Base-by-base conservation (phyloP, 2,329 filamentous ascomycete genomes). In the Colletotrichum liaoningense region DNA sequence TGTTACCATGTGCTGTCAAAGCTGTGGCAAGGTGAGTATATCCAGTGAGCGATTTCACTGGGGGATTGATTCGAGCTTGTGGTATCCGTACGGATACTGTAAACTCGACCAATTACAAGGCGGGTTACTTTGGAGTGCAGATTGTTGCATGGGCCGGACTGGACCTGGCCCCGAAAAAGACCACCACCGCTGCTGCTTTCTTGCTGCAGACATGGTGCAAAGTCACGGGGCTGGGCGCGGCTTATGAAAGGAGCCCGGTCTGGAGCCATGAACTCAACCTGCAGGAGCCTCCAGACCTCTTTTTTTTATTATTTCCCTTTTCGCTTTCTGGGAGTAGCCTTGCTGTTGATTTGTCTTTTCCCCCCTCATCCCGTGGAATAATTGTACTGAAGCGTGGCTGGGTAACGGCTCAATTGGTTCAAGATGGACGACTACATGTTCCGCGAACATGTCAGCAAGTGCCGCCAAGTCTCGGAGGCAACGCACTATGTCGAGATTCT, bases 381-480 rank as follows among this genome's bases (percentile, higher is more conserved):
- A 63, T 14, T 42, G 35, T 24, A 22, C 16, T 35, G n/a, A 8
- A 19, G 68, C 63, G 70, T 30, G 62, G 54, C 49, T 49, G 30
- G 30, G 35, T 49, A 26, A 62, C 57, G 55, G 56, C 26, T 59
- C 46, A n/a, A 63, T 69, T 59, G 69, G 54, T n/a, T 62, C 68
- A 79, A 73, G 30, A 91, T 91, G 89, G 89, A 91, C 79, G 87
- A 91, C 76, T 91, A 89, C 78, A 85, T 90, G 80, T 91, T 91
- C 76, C 81, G 83, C 74, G 76, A 80, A 38, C 85, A 87, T 77
- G 83, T 91, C 71, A 78, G 82, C 11, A 79, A 84, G 58, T 90
- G 88, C 78, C 84, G 81, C 26, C 82, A 83, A 38, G 87, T 90
- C 60, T 73, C 80, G 4, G 89, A 91, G 79, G 81, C 81, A 67